phyloP scores from a whole-genome alignment of 169 alveolate genomes.

The Condylostoma magnum region DNA sequence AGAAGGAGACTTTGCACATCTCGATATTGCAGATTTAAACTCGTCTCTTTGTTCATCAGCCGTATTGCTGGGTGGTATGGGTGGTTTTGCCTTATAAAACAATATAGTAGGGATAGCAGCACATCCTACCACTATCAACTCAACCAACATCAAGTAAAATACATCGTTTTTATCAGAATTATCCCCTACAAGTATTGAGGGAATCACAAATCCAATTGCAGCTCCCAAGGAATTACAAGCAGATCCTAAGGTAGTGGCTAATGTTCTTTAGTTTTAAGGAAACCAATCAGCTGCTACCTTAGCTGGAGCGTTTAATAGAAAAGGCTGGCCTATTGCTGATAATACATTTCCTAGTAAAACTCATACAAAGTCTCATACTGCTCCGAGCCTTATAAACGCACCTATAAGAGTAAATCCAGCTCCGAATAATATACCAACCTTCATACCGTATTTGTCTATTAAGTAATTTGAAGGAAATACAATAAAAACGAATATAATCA shows the following conservation, averaged over 20 bases:
- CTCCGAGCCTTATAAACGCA: constrained; percentile 30
- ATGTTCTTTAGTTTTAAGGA: constrained; percentile 41
- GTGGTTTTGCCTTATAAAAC: constrained; percentile 38
- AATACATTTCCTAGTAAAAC: constrained; percentile 38
- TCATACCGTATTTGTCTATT: constrained; percentile 33
- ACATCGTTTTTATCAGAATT: constrained; percentile 29
- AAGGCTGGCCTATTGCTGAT: constrained; percentile 50
- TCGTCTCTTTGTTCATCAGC: constrained; percentile 27
- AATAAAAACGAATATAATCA: constrained; percentile 41
- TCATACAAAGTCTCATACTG: constrained; percentile 26
- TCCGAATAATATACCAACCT: constrained; percentile 40
- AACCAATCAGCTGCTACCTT: constrained; percentile 57
- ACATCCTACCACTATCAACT: constrained; percentile 27
- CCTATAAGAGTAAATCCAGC: constrained; percentile 35
- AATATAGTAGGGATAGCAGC: constrained; percentile 32
- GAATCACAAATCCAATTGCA: constrained; percentile 42
- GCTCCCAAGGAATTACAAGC: constrained; percentile 43
- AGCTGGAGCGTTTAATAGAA: constrained; percentile 46
- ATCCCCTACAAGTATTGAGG: constrained; percentile 33
- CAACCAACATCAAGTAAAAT: constrained; percentile 35
- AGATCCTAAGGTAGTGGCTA: constrained; percentile 48
- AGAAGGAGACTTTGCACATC: constrained; percentile 24
- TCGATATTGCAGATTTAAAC: constrained; percentile 28
- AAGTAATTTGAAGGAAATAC: constrained; percentile 47
- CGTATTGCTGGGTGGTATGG: constrained; percentile 45